phyloP scores from a whole-genome alignment of 306 rosid species.

The Cotoneaster glaucophyllus region DNA sequence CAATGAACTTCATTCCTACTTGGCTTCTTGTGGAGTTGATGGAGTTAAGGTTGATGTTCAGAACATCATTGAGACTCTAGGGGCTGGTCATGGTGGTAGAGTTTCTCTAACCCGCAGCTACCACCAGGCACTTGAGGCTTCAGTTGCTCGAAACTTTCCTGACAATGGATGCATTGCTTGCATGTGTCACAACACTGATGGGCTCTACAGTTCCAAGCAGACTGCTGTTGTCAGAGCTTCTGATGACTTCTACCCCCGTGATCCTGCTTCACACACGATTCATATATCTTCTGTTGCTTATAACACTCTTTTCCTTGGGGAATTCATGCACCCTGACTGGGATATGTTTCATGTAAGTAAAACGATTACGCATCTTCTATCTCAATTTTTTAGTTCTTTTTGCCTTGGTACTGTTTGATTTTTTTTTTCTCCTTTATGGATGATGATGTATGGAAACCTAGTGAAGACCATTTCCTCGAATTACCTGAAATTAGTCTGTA shows the following conservation, averaged over 20 bases:
- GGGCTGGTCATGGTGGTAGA: slow-evolving; percentile 90
- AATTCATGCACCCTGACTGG: slow-evolving; percentile 98
- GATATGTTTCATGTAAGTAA: slow-evolving; percentile 95
- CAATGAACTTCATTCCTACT: slow-evolving; percentile 87
- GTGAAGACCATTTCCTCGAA: neutral
- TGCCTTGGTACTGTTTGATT: neutral
- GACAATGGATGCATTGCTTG: slow-evolving; percentile 96
- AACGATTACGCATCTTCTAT: neutral
- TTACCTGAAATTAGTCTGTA: neutral
- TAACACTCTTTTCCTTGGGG: slow-evolving; percentile 92
- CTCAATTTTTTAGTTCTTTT: neutral
- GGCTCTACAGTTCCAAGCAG: slow-evolving; percentile 79
- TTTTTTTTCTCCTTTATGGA: neutral
- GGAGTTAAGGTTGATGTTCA: slow-evolving; percentile 99
- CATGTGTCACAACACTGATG: slow-evolving; percentile 97
- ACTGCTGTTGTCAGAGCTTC: slow-evolving; percentile 91
- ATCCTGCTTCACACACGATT: slow-evolving; percentile 94
- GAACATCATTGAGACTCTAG: slow-evolving; percentile 90
- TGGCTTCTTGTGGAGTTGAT: slow-evolving; percentile 92
- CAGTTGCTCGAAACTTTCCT: slow-evolving; percentile 67
- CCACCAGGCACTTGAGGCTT: slow-evolving; percentile 80
- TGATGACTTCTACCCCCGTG: slow-evolving; percentile 86
- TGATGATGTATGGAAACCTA: neutral
- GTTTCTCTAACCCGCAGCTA: slow-evolving; percentile 88
- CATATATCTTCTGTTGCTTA: slow-evolving; percentile 94